A percentile compares a stretch with the other conserved stretches of the same genome.
phyloP scores from a whole-genome alignment of 2,329 filamentous ascomycete species.

The Cordyceps fumosorosea region DNA sequence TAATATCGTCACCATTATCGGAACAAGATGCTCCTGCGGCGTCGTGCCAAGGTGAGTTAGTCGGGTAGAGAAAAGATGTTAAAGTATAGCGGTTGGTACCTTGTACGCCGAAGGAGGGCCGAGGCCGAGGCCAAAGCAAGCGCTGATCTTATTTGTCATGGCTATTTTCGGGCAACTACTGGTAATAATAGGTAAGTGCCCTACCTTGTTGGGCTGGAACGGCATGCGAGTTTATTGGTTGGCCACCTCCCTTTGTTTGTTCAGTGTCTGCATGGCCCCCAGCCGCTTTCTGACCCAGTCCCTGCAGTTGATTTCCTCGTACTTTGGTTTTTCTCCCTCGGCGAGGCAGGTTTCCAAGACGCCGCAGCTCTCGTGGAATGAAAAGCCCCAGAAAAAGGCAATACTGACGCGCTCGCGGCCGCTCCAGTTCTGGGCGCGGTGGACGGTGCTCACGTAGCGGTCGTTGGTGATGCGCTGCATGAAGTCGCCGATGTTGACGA shows the following conservation, averaged over 20 bases:
- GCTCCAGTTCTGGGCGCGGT: conserved; percentile 37
- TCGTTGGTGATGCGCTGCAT: conserved; percentile 46
- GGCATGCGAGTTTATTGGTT: background rate
- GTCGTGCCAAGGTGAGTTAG: background rate
- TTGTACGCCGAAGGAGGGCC: background rate
- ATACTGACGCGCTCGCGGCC: conserved; percentile 35
- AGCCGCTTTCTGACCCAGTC: conserved; percentile 32
- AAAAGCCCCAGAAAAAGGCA: conserved; percentile 41
- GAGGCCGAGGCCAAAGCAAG: background rate
- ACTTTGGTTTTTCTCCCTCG: conserved; percentile 27
- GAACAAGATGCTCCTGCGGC: background rate
- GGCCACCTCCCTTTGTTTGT: background rate
- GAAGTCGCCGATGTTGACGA: conserved; percentile 47
- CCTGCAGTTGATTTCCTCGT: conserved; percentile 32
- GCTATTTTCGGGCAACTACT: background rate
- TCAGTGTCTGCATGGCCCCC: conserved; percentile 23
- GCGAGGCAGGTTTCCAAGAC: conserved; percentile 32
- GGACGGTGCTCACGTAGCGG: conserved; percentile 41
- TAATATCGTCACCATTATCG: background rate
- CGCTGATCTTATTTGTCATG: background rate
- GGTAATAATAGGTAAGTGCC: too few species aligned
- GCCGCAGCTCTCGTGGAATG: conserved; percentile 33
- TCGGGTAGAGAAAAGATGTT: too few species aligned
- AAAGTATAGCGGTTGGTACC: too few species aligned
- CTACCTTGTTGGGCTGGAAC: too few species aligned